Percentiles rank a stretch among this genome's conserved stretches.
Conservation (phyloP, 371 early-diverging fungal species). For the Nematocida sp. region DNA sequence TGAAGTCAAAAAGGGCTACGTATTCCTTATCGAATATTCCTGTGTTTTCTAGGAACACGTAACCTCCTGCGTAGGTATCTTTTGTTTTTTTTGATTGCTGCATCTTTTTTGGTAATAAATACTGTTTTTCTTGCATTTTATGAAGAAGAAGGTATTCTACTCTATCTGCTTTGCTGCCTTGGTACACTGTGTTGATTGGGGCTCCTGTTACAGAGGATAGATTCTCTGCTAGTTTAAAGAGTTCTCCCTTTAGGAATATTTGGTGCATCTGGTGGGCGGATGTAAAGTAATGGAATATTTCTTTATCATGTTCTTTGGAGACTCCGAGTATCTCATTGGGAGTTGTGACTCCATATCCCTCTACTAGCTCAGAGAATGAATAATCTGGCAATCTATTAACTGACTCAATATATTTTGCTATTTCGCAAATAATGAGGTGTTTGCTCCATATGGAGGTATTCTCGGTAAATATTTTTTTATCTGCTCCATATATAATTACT, state of each 20-base stretch:
- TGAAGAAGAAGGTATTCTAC: slow-evolving; percentile 93
- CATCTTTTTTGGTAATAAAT: slow-evolving; percentile 62
- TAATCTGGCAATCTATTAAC: slow-evolving; percentile 35
- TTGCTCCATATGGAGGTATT: not conserved
- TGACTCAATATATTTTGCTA: slow-evolving; percentile 26
- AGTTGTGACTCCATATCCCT: slow-evolving; percentile 1
- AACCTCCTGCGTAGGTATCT: slow-evolving; percentile 89
- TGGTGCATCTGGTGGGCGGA: slow-evolving; percentile 24
- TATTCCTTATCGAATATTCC: slow-evolving; percentile 82
- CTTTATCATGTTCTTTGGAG: not conserved
- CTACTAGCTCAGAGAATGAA: slow-evolving; percentile 8
- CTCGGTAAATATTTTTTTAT: not conserved
- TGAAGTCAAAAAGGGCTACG: slow-evolving; percentile 93
- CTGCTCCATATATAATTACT: not conserved
- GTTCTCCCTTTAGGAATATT: slow-evolving; percentile 55
- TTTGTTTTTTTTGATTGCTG: slow-evolving; percentile 69
- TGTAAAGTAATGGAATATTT: not conserved
- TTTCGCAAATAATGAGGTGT: slow-evolving; percentile 31
- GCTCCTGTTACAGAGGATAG: slow-evolving; percentile 64
- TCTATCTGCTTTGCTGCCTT: slow-evolving; percentile 90
- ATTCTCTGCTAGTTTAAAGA: slow-evolving; percentile 61
- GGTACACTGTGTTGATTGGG: slow-evolving; percentile 69
- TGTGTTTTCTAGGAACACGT: slow-evolving; percentile 91
- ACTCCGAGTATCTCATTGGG: not conserved
- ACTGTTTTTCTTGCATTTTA: slow-evolving; percentile 72